Evolutionary conservation across 108 stramenopile species (phyloP).

Genomic region (Discostella stelligeroides): DNA sequence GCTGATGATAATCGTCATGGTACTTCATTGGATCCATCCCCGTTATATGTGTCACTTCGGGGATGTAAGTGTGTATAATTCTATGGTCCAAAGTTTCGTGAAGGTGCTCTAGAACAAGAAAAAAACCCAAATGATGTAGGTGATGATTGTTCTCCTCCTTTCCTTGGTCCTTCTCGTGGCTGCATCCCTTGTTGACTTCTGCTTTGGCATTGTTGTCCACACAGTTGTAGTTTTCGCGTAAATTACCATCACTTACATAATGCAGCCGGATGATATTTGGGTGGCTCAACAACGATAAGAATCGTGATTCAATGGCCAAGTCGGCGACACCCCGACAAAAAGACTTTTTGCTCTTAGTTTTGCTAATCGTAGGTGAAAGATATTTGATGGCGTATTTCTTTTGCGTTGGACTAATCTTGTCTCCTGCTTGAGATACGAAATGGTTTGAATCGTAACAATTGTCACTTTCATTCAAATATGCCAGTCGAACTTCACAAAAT

Average conservation of each 20-base stretch:
- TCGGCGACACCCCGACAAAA: conserved; percentile 69
- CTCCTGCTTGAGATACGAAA: no score
- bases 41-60: conserved; percentile 13
- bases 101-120: conserved; percentile 67
- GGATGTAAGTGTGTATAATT: conserved; percentile 40
- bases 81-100: conserved; percentile 55
- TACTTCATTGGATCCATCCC: conserved; percentile 34
- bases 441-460: no score
- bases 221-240: conserved; percentile 45
- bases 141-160: neutral
- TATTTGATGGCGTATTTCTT: conserved; percentile 71
- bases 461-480: neutral
- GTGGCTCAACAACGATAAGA: conserved; percentile 60
- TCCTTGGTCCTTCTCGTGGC: neutral
- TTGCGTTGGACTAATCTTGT: neutral
- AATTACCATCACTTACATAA: conserved; percentile 59
- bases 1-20: conserved; percentile 28
- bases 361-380: conserved; percentile 34
- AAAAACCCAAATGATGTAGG: conserved; percentile 56
- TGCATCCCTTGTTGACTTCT: neutral
- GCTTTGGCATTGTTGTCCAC: conserved; percentile 4
- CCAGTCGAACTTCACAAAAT: conserved; percentile 62
- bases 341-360: conserved; percentile 59
- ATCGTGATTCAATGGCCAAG: conserved; percentile 71
- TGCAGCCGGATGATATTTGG: conserved; percentile 68